Base-by-base conservation (phyloP, 1,139 yeast species). In the Debaryomyces sp. region DNA sequence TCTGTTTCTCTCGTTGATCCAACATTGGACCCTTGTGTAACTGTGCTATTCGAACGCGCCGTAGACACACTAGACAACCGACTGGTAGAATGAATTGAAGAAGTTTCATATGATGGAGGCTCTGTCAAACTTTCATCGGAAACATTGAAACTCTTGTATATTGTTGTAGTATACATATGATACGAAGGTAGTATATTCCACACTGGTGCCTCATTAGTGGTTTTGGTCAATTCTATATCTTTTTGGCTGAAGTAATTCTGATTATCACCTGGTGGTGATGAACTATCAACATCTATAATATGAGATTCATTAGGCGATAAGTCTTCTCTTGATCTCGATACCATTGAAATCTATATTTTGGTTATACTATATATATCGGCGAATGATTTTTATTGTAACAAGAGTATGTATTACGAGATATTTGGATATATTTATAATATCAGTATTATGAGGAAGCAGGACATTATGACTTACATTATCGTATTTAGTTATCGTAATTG, bases 151-250 rank as follows among this genome's bases (percentile, higher is more conserved):
- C 46, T 34, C 44, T 38, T 47, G 30, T 43, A 37, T 8, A 45
- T 27, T 2, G 44, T 39, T 5, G 47, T 32, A 21, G 46, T 53
- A 52, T 50, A 60, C 62, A 66, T 58, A 15, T 60, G 60, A 54
- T 67, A 67, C 21, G 70, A 65, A 1, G 72, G 72, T 12, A 67
- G 53, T 23, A 67, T 69, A 42, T 60, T 62, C 70, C 71, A 66
- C 15, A 68, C 38, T 2, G 61, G 62, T n/a, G 52, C 45, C 23
- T 51, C 51, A 32, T 48, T 57, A 3, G 47, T 30, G 10, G 21
- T 44, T 17, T 29, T 44, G 10, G 38, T 35, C 18, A 40, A 30
- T 15, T 40, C 43, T 29, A 40, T 40, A 22, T 40, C 43, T 30
- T 30, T n/a, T 22, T 40, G 43, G 7, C 33, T 32, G n/a, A 17